These are phyloP conservation scores for Gossypium arboreum DNA, from an alignment of 345 rosid genomes.

Conservation along the genomic window DNA sequence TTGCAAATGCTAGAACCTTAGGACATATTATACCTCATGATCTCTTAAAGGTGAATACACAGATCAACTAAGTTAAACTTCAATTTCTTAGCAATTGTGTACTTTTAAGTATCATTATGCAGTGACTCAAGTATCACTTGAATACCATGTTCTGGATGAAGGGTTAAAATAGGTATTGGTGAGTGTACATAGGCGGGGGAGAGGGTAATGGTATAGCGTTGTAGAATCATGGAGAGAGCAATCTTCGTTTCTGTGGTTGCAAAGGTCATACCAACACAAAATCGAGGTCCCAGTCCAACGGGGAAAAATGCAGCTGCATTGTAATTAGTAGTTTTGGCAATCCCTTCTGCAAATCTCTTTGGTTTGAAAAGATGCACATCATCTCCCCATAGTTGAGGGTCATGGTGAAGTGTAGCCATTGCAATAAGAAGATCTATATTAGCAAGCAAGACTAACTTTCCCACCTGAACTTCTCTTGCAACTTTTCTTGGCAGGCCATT, in stretches of 20 bases:
- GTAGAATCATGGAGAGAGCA: neutral
- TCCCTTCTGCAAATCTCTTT: neutral
- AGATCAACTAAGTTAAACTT: no score
- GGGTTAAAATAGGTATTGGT: neutral
- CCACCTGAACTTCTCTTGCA: neutral
- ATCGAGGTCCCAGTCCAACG: neutral
- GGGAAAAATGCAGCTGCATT: neutral
- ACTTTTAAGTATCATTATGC: neutral
- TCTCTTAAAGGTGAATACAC: no score
- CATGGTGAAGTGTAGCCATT: neutral
- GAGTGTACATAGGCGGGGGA: neutral
- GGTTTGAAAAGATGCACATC: neutral
- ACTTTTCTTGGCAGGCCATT: neutral
- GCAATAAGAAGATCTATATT: neutral
- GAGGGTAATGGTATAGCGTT: neutral
- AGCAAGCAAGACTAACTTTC: neutral
- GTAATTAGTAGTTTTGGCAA: neutral
- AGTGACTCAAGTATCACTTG: neutral
- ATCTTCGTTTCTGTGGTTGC: neutral
- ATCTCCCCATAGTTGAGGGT: constrained; percentile 1
- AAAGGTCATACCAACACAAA: neutral
- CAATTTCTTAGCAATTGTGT: no score
- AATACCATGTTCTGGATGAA: neutral
- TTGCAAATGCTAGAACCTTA: no score
- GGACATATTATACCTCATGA: no score